Conservation (phyloP, 768 basidiomycete species). For the Boletus pseudopeckii region DNA sequence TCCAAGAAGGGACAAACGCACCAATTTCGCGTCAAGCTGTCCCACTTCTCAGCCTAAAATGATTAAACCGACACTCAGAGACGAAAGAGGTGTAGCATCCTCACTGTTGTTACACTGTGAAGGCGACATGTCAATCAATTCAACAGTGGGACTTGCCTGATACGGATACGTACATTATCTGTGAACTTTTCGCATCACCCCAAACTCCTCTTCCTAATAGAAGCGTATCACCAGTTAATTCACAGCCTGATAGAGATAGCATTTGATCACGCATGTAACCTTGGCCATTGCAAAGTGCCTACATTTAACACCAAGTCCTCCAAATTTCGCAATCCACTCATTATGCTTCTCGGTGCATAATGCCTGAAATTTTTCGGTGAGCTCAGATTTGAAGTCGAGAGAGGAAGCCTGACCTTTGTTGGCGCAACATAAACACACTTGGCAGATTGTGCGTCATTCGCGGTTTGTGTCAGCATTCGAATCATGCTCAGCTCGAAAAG, state of each 20-base stretch:
- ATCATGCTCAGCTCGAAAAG: conserved; percentile 91
- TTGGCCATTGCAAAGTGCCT: conserved; percentile 13
- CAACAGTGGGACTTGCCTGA: background rate
- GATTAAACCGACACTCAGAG: background rate
- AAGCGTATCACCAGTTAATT: conserved; percentile 90
- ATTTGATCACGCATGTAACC: background rate
- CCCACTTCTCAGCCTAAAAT: conserved; percentile 90
- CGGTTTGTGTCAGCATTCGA: conserved; percentile 53
- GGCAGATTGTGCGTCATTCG: conserved; percentile 29
- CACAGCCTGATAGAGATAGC: conserved; percentile 54
- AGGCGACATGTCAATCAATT: conserved; percentile 1
- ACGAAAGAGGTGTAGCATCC: conserved; percentile 4
- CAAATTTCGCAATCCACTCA: conserved; percentile 86
- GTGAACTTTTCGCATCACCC: conserved; percentile 70
- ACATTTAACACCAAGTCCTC: conserved; percentile 75
- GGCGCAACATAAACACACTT: conserved; percentile 94
- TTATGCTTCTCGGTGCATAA: conserved; percentile 79
- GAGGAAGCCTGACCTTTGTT: conserved; percentile 58
- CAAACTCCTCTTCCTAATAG: conserved; percentile 60
- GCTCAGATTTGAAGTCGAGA: background rate
- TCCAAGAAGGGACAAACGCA: conserved; percentile 39
- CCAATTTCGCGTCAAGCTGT: conserved; percentile 89
- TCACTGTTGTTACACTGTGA: conserved; percentile 73
- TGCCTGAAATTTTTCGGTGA: conserved; percentile 47
- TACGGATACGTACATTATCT: conserved; percentile 65